phyloP scores from a whole-genome alignment of 2,329 filamentous ascomycete genomes.

The Colletotrichum lini region DNA sequence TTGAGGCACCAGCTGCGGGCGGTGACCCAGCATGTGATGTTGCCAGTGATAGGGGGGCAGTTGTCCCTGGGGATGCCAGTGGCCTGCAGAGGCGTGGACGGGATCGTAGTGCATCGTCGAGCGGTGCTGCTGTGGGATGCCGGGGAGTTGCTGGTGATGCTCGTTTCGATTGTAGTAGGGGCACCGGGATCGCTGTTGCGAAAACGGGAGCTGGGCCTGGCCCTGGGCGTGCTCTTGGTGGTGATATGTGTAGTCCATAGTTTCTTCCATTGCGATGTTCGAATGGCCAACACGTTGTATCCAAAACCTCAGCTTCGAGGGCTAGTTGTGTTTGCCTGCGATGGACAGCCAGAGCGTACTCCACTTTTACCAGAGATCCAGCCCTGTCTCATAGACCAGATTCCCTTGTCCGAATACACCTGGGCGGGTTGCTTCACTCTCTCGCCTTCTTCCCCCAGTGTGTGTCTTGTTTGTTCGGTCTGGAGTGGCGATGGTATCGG shows the following conservation, averaged over 20 bases:
- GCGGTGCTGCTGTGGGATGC: conserved; percentile 14
- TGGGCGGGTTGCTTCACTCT: conserved; percentile 16
- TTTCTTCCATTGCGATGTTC: conserved; percentile 30
- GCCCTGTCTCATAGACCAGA: not conserved
- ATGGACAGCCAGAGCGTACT: not conserved
- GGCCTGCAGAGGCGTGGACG: conserved; percentile 46
- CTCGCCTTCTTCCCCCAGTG: conserved; percentile 15
- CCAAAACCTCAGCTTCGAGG: not conserved
- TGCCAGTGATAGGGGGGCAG: conserved; percentile 32
- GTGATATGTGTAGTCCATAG: conserved; percentile 41
- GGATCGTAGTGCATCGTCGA: conserved; percentile 47
- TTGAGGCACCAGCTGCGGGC: conserved; percentile 13
- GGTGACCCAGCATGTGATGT: conserved; percentile 12
- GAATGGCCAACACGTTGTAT: not conserved
- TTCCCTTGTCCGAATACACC: conserved; percentile 16
- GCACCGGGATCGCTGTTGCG: conserved; percentile 29
- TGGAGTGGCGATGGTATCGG: conserved; percentile 5
- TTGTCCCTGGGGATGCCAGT: conserved; percentile 44
- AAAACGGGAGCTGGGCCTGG: conserved; percentile 25
- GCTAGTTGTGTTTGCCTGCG: not conserved
- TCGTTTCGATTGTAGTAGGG: conserved; percentile 28
- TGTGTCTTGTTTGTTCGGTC: not conserved
- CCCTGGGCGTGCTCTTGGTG: conserved; percentile 27
- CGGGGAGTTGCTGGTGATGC: conserved; percentile 7
- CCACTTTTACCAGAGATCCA: conserved; percentile 8